These are phyloP conservation scores for Ascochyta fabae DNA, from an alignment of 2,329 filamentous ascomycete species.

Conservation along the genomic window DNA sequence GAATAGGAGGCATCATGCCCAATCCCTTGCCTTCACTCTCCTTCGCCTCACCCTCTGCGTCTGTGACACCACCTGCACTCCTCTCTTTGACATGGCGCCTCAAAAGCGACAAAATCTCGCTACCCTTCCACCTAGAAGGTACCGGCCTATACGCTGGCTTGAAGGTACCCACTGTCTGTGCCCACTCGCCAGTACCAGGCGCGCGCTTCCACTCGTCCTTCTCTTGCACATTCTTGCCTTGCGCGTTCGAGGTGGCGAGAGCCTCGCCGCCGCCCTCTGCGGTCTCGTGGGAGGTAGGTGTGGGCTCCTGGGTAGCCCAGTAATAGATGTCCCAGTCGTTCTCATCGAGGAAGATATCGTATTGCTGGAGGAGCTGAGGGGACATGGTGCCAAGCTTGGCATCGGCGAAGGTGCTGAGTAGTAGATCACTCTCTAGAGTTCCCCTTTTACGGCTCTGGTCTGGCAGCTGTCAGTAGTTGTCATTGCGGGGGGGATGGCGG, in stretches of 20 bases:
- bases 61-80: conserved; percentile 65
- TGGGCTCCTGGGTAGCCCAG: conserved; percentile 90
- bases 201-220: conserved; percentile 59
- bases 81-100: conserved; percentile 78
- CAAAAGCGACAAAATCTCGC: conserved; percentile 77
- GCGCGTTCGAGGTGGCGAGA: conserved; percentile 52
- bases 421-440: conserved; percentile 92
- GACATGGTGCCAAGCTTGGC: conserved; percentile 77
- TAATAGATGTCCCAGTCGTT: conserved; percentile 99
- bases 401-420: conserved; percentile 94
- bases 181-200: conserved; percentile 81
- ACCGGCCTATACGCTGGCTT: conserved; percentile 93
- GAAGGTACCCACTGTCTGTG: conserved; percentile 93
- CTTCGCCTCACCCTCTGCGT: conserved; percentile 43
- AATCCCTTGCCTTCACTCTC: conserved; percentile 48
- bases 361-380: conserved; percentile 75
- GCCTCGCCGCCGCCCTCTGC: conserved; percentile 60
- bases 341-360: conserved; percentile 93
- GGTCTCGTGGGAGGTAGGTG: conserved; percentile 63
- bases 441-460: conserved; percentile 97
- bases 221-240: conserved; percentile 53
- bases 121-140: conserved; percentile 82
- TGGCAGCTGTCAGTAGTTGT: conserved; percentile 48
- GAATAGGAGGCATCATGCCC: conserved; percentile 60
- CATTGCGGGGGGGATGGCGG: background rate